Evolutionary conservation across 495 filamentous ascomycete genomes (phyloP), one percentile per base, ranked within the genome.

Genomic region (Penicillium cosmopolitanum): DNA sequence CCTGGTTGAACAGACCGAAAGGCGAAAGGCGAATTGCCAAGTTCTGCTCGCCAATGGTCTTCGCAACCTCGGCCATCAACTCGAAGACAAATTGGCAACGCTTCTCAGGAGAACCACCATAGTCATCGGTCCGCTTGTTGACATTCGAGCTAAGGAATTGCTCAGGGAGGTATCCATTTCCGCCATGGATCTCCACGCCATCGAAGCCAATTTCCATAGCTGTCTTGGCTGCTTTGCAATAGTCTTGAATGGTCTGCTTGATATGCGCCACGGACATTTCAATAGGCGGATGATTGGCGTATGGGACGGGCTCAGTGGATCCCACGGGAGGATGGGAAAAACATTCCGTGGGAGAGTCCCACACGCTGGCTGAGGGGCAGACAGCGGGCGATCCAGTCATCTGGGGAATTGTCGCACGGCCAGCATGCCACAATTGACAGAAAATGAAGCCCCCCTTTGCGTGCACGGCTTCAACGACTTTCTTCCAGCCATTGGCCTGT

Each of bases 131-230:
- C 1, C 83, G 71, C 55, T 69, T 76, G 65, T 85, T 85, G 62
- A 77, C 69, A n/a, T 73, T 79, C 31, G 74, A 74, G 42, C 76
- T 75, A 1, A 80, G 67, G 60, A 86, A 85, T 56, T 84, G 80
- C 53, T 84, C 82, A 2, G 77, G 67, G 2, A 86, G 66, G 53
- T 84, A 85, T 0, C 84, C 84, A 65, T 85, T 83, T 3, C 77
- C 78, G 53, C 71, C 78, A 60, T 86, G 82, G 12, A 85, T 57
- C 62, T 86, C 84, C 4, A 85, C 76, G 4, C 82, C 81, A 60
- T 86, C 82, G 59, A 84, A 84, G 11, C 88, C 89, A 42, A 87
- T 87, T 55, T 77, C 76, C 9, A 89, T 77, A 4, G 87, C 87
- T 33, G 81, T 82, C 66, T 76, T 71, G 0, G 88, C 85, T 12